Evolutionary conservation across 495 filamentous ascomycete genomes (phyloP).

Genomic region (Lepraria neglecta): DNA sequence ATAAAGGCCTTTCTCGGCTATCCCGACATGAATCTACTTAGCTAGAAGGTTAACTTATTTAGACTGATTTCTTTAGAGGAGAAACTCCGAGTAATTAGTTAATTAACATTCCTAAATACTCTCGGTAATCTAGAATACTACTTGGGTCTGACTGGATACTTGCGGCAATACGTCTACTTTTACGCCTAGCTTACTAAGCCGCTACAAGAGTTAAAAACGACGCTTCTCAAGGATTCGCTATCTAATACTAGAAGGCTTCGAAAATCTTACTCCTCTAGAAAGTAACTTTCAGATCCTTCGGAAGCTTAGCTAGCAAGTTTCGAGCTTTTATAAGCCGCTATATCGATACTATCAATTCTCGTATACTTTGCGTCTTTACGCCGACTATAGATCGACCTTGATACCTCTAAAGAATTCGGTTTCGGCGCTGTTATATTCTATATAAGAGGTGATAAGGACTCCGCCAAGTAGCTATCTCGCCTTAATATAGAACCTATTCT

Average conservation of each 20-base stretch:
- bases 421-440: background rate
- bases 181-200: slow-evolving; percentile 7
- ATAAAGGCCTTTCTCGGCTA: slow-evolving; percentile 8
- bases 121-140: background rate
- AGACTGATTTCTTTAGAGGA: background rate
- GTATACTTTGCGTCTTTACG: background rate
- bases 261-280: background rate
- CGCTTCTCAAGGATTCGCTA: background rate
- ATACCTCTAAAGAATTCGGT: background rate
- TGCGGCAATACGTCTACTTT: background rate
- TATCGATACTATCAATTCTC: background rate
- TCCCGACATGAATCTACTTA: slow-evolving; percentile 1
- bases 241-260: background rate
- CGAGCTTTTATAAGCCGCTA: background rate
- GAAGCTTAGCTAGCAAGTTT: background rate
- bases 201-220: slow-evolving; percentile 4
- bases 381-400: background rate
- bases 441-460: background rate
- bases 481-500: slow-evolving; percentile 11
- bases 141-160: background rate
- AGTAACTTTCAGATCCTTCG: background rate
- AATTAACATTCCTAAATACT: background rate
- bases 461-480: background rate
- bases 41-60: slow-evolving; percentile 7
- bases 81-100: slow-evolving; percentile 12